Percentiles rank a stretch among this genome's conserved stretches.
Conservation (phyloP, 1,139 yeast species). For the Pichia sp. region DNA sequence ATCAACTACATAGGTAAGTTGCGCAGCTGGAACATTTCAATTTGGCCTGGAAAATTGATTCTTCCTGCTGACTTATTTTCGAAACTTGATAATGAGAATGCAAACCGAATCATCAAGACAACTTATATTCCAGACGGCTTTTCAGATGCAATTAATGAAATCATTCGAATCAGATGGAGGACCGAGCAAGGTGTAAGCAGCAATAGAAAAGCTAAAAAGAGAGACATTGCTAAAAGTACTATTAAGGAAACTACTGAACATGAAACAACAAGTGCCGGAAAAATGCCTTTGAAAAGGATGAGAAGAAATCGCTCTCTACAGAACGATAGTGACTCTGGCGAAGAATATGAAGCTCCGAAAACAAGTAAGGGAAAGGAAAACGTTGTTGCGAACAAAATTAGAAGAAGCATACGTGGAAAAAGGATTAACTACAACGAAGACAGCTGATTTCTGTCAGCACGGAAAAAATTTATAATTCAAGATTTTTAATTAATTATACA, state of each 20-base stretch:
- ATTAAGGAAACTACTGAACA: background rate
- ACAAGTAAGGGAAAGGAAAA: background rate
- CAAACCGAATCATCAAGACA: constrained; percentile 6
- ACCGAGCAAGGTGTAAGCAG: constrained; percentile 1
- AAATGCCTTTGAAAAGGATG: background rate
- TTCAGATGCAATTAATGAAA: constrained; percentile 4
- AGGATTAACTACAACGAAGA: constrained; percentile 13
- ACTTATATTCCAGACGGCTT: constrained; percentile 11
- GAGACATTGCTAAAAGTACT: background rate
- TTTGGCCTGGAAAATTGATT: constrained; percentile 78
- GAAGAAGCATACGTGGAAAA: constrained; percentile 13
- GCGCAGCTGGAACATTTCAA: constrained; percentile 65
- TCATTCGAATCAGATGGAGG: constrained; percentile 16
- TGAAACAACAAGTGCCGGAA: background rate
- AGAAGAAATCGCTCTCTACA: background rate
- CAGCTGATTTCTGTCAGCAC: background rate
- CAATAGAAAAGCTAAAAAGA: constrained; percentile 6
- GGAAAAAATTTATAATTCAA: background rate
- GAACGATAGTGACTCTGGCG: constrained; percentile 1
- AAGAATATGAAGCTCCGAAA: constrained; percentile 2
- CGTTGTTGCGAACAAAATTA: background rate
- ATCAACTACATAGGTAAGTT: constrained; percentile 56
- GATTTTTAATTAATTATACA: constrained; percentile 1
- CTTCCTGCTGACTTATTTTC: constrained; percentile 63
- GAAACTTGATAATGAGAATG: constrained; percentile 23